Evolutionary conservation across 1,284 basidiomycete species (phyloP), one percentile per base, ranked within the genome.

Genomic region (Rhodotorula sp.): DNA sequence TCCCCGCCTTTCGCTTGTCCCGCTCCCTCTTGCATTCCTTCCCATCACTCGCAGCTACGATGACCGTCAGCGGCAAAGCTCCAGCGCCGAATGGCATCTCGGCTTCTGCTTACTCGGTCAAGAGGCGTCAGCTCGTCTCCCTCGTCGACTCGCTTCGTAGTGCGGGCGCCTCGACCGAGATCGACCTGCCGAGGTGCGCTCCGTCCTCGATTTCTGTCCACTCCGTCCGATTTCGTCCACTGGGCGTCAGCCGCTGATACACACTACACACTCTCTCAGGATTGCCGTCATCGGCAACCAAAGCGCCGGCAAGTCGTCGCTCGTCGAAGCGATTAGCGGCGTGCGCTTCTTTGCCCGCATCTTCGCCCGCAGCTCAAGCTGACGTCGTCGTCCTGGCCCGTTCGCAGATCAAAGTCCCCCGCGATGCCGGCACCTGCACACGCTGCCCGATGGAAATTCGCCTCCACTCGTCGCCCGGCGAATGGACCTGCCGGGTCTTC

Each of bases 241-340:
- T n/a, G n/a, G n/a, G n/a, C n/a, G n/a, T n/a, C n/a, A n/a, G n/a
- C n/a, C n/a, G n/a, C n/a, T n/a, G n/a, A n/a, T n/a, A n/a, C n/a
- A n/a, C n/a, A n/a, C n/a, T n/a, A 13, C 36, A 36, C 39, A 44
- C 39, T 15, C 39, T 15, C 13, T 3, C 11, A 44, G 52, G 13
- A 62, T 72, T 46, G 67, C 53, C 22, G 63, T 68, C 47, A 51
- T 60, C 32, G 72, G 66, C n/a, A 64, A 67, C 10, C 67, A 70
- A 36, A 34, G 27, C 57, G 86, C 87, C 0, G 89, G 89, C 0
- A 90, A 90, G 73, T 89, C 87, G 0, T 89, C 88, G 0, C 81
- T 90, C 2, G 89, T 90, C 22, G 89, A 90, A 74, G 84, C 87
- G 0, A 89, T 90, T 39, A 88, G 86, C 24, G 88, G 88, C 0